Evolutionary conservation across 2,329 filamentous ascomycete genomes (phyloP), one percentile per base, ranked within the genome.

Genomic region (Aspergillus intermedius): DNA sequence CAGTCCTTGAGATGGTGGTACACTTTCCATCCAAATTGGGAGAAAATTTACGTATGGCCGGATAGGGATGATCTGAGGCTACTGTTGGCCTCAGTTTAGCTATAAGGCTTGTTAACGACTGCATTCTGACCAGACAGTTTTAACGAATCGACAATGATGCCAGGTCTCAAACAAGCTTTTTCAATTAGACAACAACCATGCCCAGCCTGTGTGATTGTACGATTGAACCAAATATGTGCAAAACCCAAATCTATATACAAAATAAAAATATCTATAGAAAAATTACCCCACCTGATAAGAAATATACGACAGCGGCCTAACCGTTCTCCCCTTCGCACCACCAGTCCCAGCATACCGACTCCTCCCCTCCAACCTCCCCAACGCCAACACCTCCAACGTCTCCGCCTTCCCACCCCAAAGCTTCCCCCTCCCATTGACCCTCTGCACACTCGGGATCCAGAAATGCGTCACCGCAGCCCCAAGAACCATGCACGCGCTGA

Each of bases 401-500:
- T 68, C 65, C 15, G 63, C 60, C 45, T 61, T 65, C 5, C 67
- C 68, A 5, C 65, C 65, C 59, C 63, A 69, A 12, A 67, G 46
- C 25, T 58, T 51, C n/a, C 57, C 56, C 10, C 48, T 45, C 4
- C 61, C 58, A 41, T 61, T 56, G 35, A 25, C 52, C 37, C 61
- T 59, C 49, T 70, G 66, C 7, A 70, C 59, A 2, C 70, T 60
- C 2, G 71, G 71, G 34, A 72, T 68, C 58, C 65, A 67, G 51
- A 70, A 68, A 47, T 69, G 67, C 8, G 71, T 71, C 2, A 72
- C 60, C 2, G 47, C 60, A 1, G 70, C 69, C 1, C 71, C 71
- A 3, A 72, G 41, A 3, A 73, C 53, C 71, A 73, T 73, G 34
- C 66, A 69, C 1, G 57, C 66, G 45, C 65, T 68, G 55, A 73